Conservation (phyloP, 495 filamentous ascomycete species). For the Penicillium ucsense region DNA sequence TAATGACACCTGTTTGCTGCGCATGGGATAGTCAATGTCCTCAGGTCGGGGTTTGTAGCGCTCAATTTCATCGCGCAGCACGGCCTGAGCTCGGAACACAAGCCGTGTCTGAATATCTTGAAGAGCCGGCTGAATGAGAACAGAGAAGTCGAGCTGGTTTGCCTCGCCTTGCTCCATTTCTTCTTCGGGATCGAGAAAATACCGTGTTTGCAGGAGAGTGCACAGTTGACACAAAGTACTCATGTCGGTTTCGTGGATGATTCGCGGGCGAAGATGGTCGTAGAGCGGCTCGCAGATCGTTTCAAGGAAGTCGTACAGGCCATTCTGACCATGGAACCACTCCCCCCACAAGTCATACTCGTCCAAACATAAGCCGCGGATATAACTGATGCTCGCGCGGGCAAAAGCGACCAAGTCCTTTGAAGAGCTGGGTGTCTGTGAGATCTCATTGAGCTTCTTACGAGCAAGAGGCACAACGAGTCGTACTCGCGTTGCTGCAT, state of each 20-base stretch:
- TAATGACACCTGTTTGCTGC: constrained; percentile 36
- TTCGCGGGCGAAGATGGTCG: constrained; percentile 58
- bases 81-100: constrained; percentile 59
- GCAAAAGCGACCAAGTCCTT: constrained; percentile 62
- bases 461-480: constrained; percentile 49
- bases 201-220: constrained; percentile 73
- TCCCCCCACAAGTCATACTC: constrained; percentile 68
- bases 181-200: constrained; percentile 65
- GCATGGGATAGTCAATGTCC: constrained; percentile 57
- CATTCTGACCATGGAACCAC: constrained; percentile 63
- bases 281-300: constrained; percentile 67
- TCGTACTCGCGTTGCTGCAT: constrained; percentile 47
- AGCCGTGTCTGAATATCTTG: constrained; percentile 69
- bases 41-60: constrained; percentile 57
- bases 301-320: constrained; percentile 62
- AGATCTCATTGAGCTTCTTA: constrained; percentile 57
- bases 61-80: constrained; percentile 62
- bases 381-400: constrained; percentile 58
- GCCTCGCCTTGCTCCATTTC: constrained; percentile 45
- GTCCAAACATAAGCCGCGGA: constrained; percentile 60
- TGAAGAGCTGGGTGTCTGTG: constrained; percentile 53
- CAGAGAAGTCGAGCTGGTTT: constrained; percentile 55
- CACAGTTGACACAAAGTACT: constrained; percentile 74
- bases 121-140: constrained; percentile 56
- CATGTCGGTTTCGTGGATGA: constrained; percentile 61